These are phyloP conservation scores for Salix koriyanagi DNA, from an alignment of 345 rosid species.

Conservation along the genomic window DNA sequence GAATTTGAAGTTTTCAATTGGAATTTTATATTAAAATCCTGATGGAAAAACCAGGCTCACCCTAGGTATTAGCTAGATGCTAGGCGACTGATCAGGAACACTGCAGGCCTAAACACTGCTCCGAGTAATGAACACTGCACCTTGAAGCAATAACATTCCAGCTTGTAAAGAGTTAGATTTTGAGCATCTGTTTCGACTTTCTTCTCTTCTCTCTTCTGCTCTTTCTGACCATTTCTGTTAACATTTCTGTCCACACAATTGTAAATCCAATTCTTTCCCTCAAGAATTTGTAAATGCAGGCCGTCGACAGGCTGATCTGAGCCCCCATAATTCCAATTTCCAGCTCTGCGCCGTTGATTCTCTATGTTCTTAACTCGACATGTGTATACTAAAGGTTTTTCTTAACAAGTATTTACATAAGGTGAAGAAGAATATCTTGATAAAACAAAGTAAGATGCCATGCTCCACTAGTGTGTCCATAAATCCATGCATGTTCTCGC, in stretches of 20 bases:
- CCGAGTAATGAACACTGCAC: not conserved
- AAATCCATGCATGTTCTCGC: slow-evolving; percentile 29
- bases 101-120: not conserved
- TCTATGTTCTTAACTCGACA: no score
- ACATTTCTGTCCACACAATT: not conserved
- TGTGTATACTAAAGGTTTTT: no score
- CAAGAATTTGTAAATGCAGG: not conserved
- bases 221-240: not conserved
- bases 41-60: not conserved
- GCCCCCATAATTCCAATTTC: not conserved
- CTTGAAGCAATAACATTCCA: not conserved
- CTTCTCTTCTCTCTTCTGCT: not conserved
- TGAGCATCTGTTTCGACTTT: not conserved
- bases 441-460: not conserved
- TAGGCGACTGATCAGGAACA: not conserved
- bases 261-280: not conserved
- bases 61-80: not conserved
- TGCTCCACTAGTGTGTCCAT: not conserved
- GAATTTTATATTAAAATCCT: not conserved
- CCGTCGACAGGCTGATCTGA: not conserved
- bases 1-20: no score
- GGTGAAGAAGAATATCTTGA: no score
- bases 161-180: not conserved
- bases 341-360: not conserved
- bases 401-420: no score